Evolutionary conservation across 2,329 filamentous ascomycete genomes (phyloP).

Genomic region (Byssothecium circinans): DNA sequence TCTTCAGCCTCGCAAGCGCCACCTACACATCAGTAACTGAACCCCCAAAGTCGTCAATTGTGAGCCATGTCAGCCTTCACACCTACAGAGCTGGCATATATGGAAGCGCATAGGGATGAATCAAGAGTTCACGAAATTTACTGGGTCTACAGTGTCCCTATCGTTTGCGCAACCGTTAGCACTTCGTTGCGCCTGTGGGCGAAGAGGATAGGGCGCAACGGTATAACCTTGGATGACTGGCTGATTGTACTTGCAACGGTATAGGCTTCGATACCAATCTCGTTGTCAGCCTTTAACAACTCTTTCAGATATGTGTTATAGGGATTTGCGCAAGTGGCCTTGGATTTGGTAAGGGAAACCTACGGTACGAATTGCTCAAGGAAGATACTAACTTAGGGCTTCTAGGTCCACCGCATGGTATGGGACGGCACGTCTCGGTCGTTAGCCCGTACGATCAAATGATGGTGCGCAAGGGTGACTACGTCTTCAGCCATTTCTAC

Average conservation of each 20-base stretch:
- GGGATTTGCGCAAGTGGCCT: constrained; percentile 34
- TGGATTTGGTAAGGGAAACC: constrained; percentile 23
- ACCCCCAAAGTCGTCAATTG: constrained; percentile 1
- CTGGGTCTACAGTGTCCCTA: constrained; percentile 37
- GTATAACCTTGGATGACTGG: constrained; percentile 38
- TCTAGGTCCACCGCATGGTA: constrained; percentile 31
- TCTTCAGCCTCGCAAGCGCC: constrained; percentile 14
- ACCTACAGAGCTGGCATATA: constrained; percentile 31
- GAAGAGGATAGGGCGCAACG: constrained; percentile 33
- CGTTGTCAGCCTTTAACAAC: constrained; percentile 3
- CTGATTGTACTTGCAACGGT: constrained; percentile 35
- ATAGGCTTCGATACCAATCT: constrained; percentile 8
- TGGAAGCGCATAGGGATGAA: constrained; percentile 31
- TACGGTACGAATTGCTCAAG: neutral
- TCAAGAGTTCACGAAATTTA: constrained; percentile 32
- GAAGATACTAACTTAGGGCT: constrained; percentile 7
- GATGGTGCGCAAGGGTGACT: constrained; percentile 40
- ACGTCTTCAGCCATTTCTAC: constrained; percentile 41
- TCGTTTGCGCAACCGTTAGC: constrained; percentile 27
- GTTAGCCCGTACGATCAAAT: constrained; percentile 28
- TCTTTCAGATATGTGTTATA: constrained; percentile 29
- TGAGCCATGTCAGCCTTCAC: constrained; percentile 30
- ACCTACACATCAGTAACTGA: constrained; percentile 6
- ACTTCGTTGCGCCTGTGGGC: constrained; percentile 33
- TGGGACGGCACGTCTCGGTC: constrained; percentile 36